Conservation (phyloP, 2,329 filamentous ascomycete species). For the Colletotrichum eremochloae region DNA sequence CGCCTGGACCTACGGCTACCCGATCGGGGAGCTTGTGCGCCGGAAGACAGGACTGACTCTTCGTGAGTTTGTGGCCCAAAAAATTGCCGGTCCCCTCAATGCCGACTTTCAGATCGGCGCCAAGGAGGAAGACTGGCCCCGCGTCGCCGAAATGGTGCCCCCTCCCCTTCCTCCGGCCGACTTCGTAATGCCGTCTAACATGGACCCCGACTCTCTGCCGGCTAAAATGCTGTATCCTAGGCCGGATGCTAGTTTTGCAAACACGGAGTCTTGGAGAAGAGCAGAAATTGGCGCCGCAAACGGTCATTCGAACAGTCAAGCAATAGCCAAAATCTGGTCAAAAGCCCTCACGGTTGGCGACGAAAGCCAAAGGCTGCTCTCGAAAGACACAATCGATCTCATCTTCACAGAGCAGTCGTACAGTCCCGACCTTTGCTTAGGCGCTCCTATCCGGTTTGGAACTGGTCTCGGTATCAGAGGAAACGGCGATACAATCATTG, state of each 20-base stretch:
- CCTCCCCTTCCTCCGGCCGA: constrained; percentile 42
- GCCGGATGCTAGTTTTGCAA: constrained; percentile 41
- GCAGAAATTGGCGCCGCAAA: constrained; percentile 58
- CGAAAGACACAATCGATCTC: constrained; percentile 56
- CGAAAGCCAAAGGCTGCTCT: constrained; percentile 51
- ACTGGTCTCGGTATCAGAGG: constrained; percentile 56
- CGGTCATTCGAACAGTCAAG: constrained; percentile 60
- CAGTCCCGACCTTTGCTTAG: constrained; percentile 56
- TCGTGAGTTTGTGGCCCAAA: constrained; percentile 54
- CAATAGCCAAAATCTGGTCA: constrained; percentile 57
- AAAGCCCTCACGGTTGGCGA: constrained; percentile 43
- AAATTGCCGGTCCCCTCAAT: constrained; percentile 55
- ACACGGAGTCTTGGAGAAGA: constrained; percentile 51
- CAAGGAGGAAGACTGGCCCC: constrained; percentile 55
- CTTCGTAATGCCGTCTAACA: constrained; percentile 33
- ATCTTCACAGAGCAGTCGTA: constrained; percentile 60
- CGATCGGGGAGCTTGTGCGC: constrained; percentile 59
- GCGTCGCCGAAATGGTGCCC: constrained; percentile 53
- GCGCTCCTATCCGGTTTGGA: constrained; percentile 54
- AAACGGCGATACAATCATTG: constrained; percentile 45
- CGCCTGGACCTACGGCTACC: constrained; percentile 53
- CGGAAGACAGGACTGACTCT: constrained; percentile 57
- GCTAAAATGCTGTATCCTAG: constrained; percentile 47
- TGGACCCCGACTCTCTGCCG: constrained; percentile 46
- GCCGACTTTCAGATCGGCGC: constrained; percentile 63